Evolutionary conservation across 345 rosid genomes (phyloP).

Genomic region (Kandelia obovata): DNA sequence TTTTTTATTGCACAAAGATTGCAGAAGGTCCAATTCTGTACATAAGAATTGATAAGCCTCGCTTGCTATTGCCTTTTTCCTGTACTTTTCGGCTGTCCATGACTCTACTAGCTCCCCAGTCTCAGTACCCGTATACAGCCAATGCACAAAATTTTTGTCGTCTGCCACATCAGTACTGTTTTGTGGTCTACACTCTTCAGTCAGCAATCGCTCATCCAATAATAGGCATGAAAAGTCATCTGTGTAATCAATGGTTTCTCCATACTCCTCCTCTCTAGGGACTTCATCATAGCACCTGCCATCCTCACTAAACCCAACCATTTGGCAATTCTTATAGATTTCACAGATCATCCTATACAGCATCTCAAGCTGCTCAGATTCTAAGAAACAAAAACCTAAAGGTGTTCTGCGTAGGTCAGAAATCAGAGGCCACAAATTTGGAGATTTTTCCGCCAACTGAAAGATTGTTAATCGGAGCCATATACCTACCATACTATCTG

Average conservation of each 20-base stretch:
- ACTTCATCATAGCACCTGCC: not conserved
- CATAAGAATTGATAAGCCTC: not conserved
- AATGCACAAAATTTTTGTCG: not conserved
- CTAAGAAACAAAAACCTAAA: not conserved
- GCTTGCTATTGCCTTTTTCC: not conserved
- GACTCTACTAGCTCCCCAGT: not conserved
- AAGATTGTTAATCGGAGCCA: not conserved
- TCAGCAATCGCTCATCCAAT: not conserved
- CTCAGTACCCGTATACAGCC: not conserved
- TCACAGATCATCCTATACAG: not conserved
- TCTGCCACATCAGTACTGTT: not conserved
- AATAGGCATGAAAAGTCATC: slow-evolving; percentile 1
- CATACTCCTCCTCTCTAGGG: not conserved
- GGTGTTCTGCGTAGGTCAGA: not conserved
- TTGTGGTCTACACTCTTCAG: not conserved
- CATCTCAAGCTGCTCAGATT: not conserved
- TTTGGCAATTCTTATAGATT: not conserved
- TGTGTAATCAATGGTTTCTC: not conserved
- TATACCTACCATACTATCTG: not conserved
- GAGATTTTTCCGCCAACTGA: not conserved
- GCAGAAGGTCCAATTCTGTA: not conserved
- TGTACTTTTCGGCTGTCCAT: not conserved
- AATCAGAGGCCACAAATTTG: not conserved
- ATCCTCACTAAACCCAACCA: not conserved
- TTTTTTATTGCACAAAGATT: not conserved